These are phyloP conservation scores for Seminavis robusta DNA, from an alignment of 108 stramenopile genomes.

Conservation along the genomic window DNA sequence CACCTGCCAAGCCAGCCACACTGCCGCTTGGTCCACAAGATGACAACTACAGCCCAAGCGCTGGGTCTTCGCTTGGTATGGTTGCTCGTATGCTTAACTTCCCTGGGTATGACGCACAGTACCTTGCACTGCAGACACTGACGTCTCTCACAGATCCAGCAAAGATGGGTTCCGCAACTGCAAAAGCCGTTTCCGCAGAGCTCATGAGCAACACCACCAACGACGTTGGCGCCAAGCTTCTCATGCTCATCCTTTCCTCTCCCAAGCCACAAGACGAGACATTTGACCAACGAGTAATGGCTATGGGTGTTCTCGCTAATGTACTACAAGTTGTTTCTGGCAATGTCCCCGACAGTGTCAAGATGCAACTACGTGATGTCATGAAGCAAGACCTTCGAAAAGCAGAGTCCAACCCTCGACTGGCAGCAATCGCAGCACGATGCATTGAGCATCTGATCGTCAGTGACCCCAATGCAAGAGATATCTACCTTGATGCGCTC, in stretches of 20 bases:
- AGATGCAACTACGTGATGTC: slow-evolving; percentile 21
- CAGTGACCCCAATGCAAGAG: slow-evolving; percentile 21
- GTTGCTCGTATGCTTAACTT: slow-evolving; percentile 43
- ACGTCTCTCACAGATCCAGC: slow-evolving; percentile 35
- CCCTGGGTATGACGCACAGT: slow-evolving; percentile 42
- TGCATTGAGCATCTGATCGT: slow-evolving; percentile 29
- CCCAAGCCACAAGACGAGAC: slow-evolving; percentile 27
- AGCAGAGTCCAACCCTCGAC: slow-evolving; percentile 29
- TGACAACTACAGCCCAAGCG: slow-evolving; percentile 19
- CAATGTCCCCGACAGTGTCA: slow-evolving; percentile 13
- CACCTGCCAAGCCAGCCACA: not conserved
- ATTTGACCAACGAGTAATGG: slow-evolving; percentile 27
- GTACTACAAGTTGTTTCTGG: slow-evolving; percentile 11
- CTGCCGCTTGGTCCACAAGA: slow-evolving; percentile 42
- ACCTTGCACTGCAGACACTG: slow-evolving; percentile 45
- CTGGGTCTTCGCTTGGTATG: slow-evolving; percentile 30
- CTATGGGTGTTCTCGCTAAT: slow-evolving; percentile 39
- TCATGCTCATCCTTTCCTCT: slow-evolving; percentile 23
- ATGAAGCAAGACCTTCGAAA: slow-evolving; percentile 29
- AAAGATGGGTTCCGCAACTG: slow-evolving; percentile 30
- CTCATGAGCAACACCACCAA: slow-evolving; percentile 25
- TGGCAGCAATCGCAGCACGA: slow-evolving; percentile 21
- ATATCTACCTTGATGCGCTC: slow-evolving; percentile 30
- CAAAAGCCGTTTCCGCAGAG: slow-evolving; percentile 18
- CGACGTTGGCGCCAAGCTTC: slow-evolving; percentile 33